Conservation (phyloP, 768 basidiomycete species). For the Lactarius evosmus region DNA sequence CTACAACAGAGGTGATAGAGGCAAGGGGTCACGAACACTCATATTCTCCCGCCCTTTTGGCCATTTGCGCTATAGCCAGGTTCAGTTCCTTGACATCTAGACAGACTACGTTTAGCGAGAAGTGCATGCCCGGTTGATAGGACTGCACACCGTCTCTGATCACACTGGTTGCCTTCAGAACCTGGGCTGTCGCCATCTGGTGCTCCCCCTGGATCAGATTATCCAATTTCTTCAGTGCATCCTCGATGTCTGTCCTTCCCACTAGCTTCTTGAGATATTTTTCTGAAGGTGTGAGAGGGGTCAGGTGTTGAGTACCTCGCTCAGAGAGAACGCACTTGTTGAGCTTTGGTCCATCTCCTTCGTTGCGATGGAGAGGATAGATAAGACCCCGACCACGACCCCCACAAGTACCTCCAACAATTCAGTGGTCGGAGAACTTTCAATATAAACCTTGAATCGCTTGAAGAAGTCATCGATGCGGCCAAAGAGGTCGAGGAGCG, state of each 20-base stretch:
- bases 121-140: not conserved
- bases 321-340: not conserved
- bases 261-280: conserved; percentile 1
- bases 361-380: conserved; percentile 5
- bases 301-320: not conserved
- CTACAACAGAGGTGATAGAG: not conserved
- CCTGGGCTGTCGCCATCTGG: not conserved
- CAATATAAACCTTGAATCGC: conserved; percentile 1
- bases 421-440: not conserved
- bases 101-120: not conserved
- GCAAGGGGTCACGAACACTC: not conserved
- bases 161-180: not conserved
- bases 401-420: not conserved
- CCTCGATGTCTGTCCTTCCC: not conserved
- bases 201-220: conserved; percentile 6
- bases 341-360: not conserved
- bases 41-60: not conserved
- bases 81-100: not conserved
- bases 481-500: not conserved
- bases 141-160: not conserved
- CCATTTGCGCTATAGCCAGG: not conserved
- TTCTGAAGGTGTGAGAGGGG: not conserved
- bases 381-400: conserved; percentile 1
- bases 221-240: conserved; percentile 4
- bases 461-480: conserved; percentile 3